These are phyloP conservation scores for Helminthosporium solani DNA, from an alignment of 2,329 filamentous ascomycete genomes.

Conservation along the genomic window DNA sequence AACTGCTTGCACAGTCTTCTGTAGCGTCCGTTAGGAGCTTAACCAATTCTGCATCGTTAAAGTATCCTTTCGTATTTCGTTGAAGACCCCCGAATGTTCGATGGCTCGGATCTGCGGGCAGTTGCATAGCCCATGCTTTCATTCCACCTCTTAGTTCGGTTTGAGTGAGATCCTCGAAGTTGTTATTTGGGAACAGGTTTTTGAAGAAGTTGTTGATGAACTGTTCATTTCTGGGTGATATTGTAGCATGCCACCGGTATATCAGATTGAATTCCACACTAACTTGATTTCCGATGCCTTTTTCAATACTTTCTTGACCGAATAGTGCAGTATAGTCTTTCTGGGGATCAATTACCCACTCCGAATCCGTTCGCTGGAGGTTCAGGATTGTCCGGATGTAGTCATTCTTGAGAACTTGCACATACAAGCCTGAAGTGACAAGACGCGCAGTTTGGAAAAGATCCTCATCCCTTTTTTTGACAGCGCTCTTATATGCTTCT, in stretches of 20 bases:
- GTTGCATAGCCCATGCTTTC: conserved; percentile 19
- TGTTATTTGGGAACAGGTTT: conserved; percentile 1
- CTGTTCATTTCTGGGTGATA: conserved; percentile 70
- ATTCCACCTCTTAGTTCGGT: conserved; percentile 15
- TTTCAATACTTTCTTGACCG: conserved; percentile 57
- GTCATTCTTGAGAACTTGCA: conserved; percentile 48
- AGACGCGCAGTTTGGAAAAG: conserved; percentile 49
- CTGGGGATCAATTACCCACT: conserved; percentile 77
- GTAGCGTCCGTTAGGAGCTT: conserved; percentile 64
- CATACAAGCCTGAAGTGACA: conserved; percentile 46
- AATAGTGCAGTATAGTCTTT: conserved; percentile 61
- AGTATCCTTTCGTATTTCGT: conserved; percentile 65
- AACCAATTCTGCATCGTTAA: conserved; percentile 74
- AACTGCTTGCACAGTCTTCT: conserved; percentile 64
- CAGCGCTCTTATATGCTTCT: conserved; percentile 37
- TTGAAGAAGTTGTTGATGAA: conserved; percentile 63
- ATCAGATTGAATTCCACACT: conserved; percentile 85
- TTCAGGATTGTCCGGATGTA: conserved; percentile 79
- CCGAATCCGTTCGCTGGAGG: conserved; percentile 68
- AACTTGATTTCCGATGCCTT: conserved; percentile 76
- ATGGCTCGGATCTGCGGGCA: conserved; percentile 65
- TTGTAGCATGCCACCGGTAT: conserved; percentile 83
- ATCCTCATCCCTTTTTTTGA: conserved; percentile 46
- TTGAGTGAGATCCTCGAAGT: conserved; percentile 57
- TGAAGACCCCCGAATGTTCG: conserved; percentile 67